Evolutionary conservation across 192 early-diverging fungal genomes (phyloP), one percentile per base, ranked within the genome.

Genomic region (Backusella morwellensis): DNA sequence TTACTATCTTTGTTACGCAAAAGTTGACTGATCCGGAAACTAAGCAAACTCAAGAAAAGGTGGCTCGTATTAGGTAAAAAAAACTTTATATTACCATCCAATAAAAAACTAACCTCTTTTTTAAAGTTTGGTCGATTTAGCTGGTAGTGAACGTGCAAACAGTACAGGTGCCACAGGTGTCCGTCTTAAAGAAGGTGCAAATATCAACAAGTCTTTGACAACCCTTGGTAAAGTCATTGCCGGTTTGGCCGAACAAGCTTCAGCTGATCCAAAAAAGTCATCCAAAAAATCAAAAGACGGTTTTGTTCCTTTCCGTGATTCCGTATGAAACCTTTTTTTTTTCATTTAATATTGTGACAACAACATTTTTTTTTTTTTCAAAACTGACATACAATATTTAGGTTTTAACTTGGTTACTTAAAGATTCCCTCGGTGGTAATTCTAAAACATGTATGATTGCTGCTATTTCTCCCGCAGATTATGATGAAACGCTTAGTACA

Each of bases 171-270:
- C 94, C 0, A 93, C 94, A 3, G 97, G 97, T 3, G 76, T 80
- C 50, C 89, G 96, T 9, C 82, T 97, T 6, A 95, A 93, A 74
- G 97, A 98, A 83, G 97, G 96, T n/a, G 93, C 94, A 6, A 96
- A 95, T 69, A 98, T 98, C 87, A 98, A 98, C 85, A 95, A 95
- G 81, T 95, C 94, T 21, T 80, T 98, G 38, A 95, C 95, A 0
- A 92, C 95, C 0, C 85, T 98, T 41, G 97, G 97, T 7, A 98
- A 98, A 80, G 97, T 98, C 41, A 98, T 98, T 47, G 93, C 94
- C 9, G 92, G 91, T 29, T 82, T 98, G 44, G 94, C 95, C 15
- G 95, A 93, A 67, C 81, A 77, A 29, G 32, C 68, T 11, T 50
- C 66, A 11, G 44, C 52, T 23, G 77, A 80, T 50, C 86, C 85